Conservation (phyloP, 352 stramenopile genomes). For the Phytophthora brassicae region DNA sequence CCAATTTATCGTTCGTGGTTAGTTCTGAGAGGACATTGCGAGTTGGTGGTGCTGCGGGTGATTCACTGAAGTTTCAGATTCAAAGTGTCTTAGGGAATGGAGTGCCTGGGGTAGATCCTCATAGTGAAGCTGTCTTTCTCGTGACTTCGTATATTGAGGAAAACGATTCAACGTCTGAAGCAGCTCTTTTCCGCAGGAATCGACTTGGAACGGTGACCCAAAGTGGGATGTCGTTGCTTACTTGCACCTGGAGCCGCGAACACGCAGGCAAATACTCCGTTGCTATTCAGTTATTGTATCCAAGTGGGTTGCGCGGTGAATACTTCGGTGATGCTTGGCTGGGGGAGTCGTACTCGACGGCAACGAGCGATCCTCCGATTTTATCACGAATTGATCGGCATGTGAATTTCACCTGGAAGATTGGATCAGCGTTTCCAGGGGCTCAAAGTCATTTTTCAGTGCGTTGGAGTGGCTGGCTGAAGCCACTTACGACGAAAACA, state of each 20-base stretch:
- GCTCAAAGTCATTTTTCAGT: conserved; percentile 59
- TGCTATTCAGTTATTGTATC: conserved; percentile 55
- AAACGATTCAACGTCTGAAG: conserved; percentile 15
- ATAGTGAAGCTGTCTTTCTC: conserved; percentile 19
- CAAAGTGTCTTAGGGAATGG: conserved; percentile 56
- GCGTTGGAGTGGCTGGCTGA: conserved; percentile 70
- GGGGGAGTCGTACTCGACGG: conserved; percentile 14
- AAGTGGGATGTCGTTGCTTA: conserved; percentile 23
- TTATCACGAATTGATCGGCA: conserved; percentile 59
- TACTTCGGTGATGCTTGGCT: conserved; percentile 76
- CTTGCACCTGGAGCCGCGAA: conserved; percentile 51
- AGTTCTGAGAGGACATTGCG: conserved; percentile 25
- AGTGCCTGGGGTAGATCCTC: conserved; percentile 17
- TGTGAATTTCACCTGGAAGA: conserved; percentile 77
- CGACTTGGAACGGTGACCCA: conserved; percentile 15
- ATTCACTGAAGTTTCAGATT: conserved; percentile 50
- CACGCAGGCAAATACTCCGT: conserved; percentile 52
- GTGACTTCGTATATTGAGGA: conserved; percentile 30
- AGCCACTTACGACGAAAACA: conserved; percentile 39
- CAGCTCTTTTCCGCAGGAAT: conserved; percentile 13
- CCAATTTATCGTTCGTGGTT: conserved; percentile 43
- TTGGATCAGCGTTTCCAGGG: conserved; percentile 45
- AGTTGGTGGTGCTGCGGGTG: conserved; percentile 43
- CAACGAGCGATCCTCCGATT: not conserved
- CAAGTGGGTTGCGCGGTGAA: conserved; percentile 58